Percentiles rank a stretch among this genome's conserved stretches.
Conservation (phyloP, 352 stramenopile species). For the Lagenidium giganteum region DNA sequence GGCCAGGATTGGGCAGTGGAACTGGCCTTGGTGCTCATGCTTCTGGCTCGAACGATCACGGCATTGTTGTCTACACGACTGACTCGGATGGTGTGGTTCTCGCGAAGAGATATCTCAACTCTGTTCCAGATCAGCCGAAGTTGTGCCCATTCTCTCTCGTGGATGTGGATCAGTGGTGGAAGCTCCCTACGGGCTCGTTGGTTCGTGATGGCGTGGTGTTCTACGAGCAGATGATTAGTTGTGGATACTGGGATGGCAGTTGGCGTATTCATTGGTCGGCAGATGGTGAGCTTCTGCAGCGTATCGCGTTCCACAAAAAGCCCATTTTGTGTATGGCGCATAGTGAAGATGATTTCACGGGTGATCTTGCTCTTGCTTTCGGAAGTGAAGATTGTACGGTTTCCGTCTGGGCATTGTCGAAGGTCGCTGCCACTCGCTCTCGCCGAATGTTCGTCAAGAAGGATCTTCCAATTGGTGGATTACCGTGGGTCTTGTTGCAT, state of each 20-base stretch:
- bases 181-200: constrained; percentile 64
- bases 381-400: constrained; percentile 84
- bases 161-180: constrained; percentile 86
- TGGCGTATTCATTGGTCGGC: constrained; percentile 86
- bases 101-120: constrained; percentile 73
- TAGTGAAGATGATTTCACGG: constrained; percentile 83
- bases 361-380: constrained; percentile 77
- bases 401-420: constrained; percentile 82
- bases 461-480: constrained; percentile 65
- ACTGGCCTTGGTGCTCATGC: constrained; percentile 70
- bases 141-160: constrained; percentile 74
- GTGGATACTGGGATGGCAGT: constrained; percentile 83
- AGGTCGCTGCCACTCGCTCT: constrained; percentile 67
- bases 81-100: constrained; percentile 73
- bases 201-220: constrained; percentile 80
- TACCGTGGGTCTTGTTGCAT: constrained; percentile 77
- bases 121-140: constrained; percentile 55
- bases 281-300: constrained; percentile 77
- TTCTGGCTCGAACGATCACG: constrained; percentile 47
- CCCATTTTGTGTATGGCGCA: constrained; percentile 82
- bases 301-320: constrained; percentile 87
- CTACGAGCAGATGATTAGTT: constrained; percentile 89
- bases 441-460: constrained; percentile 85
- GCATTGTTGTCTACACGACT: constrained; percentile 76
- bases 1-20: constrained; percentile 54